Conservation (phyloP, 331 rosid genomes). For the Rhamnella rubrinervis region DNA sequence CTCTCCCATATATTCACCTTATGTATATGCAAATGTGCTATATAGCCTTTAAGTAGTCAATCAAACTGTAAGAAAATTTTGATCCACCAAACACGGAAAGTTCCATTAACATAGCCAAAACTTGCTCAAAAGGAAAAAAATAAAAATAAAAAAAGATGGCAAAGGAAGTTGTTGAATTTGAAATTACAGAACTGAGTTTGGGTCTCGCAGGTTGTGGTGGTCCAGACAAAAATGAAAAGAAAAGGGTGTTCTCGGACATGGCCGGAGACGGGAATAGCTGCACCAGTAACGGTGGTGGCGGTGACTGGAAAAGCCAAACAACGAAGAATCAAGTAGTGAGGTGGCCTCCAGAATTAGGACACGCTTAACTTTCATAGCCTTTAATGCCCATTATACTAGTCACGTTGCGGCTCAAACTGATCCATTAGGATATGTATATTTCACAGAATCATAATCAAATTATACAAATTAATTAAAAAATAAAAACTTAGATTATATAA, state of each 20-base stretch:
- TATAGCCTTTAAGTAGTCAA: no score
- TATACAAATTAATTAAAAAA: no score
- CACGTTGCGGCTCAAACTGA: no score
- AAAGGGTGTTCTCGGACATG: slow-evolving; percentile 74
- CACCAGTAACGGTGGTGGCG: neutral
- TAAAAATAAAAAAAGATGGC: slow-evolving; percentile 30
- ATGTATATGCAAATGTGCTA: neutral
- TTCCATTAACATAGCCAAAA: neutral
- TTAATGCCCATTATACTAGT: no score
- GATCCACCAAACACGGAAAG: neutral
- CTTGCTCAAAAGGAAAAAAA: neutral
- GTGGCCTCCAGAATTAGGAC: slow-evolving; percentile 61
- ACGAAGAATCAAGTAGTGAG: slow-evolving; percentile 50
- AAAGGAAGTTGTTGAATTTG: slow-evolving; percentile 61
- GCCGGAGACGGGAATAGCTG: slow-evolving; percentile 23
- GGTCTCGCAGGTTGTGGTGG: slow-evolving; percentile 26
- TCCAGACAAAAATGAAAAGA: slow-evolving; percentile 47
- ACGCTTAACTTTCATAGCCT: no score
- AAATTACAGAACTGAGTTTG: slow-evolving; percentile 81
- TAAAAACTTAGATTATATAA: no score
- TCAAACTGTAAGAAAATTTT: neutral
- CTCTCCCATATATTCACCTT: slow-evolving; percentile 16
- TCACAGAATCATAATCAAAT: no score
- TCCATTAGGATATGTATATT: no score
- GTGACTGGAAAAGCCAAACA: slow-evolving; percentile 17